Base-by-base conservation (phyloP, 495 filamentous ascomycete genomes). In the Lophiostoma macrostomum region DNA sequence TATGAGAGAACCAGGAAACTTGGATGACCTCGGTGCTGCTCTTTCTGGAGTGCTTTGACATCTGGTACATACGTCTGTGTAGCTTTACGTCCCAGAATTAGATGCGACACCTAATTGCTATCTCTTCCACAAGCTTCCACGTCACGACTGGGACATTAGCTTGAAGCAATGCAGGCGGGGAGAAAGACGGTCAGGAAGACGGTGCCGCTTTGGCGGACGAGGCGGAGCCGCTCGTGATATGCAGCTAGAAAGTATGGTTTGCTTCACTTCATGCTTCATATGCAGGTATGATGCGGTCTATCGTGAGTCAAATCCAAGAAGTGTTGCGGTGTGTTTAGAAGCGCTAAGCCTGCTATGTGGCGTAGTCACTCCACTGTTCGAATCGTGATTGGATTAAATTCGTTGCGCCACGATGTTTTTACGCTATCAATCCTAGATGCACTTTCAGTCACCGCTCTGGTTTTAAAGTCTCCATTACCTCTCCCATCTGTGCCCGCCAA, bases 241-340 rank as follows among this genome's bases (percentile, higher is more conserved):
- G 50, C 50, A 37, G 25, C 39, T 37, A 37, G 39, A 37, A 32
- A n/a, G 27, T 14, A 12, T 11, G 25, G 25, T 37, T 44, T 32
- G 50, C 50, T 53, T 53, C 50, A 53, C 29, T 53, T 24, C 31
- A 20, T 13, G 38, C 25, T 27, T 16, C 28, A 51, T 41, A n/a
- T 7, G 46, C 22, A 18, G 6, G 12, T n/a, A 50, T 28, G 34
- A 39, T 39, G 31, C 29, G 19, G n/a, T 13, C 32, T 28, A 50
- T 50, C 46, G 46, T 50, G 46, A 50, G 35, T 34, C 16, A 29
- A 39, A 28, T 1, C 12, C 13, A 35, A 32, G 25, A 3, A 16
- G 40, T 44, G 20, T 44, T 19, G 32, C 32, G 46, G 32, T 50
- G 31, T 25, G 28, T 25, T 29, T 31, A 45, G 34, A 16, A 14